Base-by-base conservation (phyloP, 116 monocot genomes). In the Trichopus zeylanicus region DNA sequence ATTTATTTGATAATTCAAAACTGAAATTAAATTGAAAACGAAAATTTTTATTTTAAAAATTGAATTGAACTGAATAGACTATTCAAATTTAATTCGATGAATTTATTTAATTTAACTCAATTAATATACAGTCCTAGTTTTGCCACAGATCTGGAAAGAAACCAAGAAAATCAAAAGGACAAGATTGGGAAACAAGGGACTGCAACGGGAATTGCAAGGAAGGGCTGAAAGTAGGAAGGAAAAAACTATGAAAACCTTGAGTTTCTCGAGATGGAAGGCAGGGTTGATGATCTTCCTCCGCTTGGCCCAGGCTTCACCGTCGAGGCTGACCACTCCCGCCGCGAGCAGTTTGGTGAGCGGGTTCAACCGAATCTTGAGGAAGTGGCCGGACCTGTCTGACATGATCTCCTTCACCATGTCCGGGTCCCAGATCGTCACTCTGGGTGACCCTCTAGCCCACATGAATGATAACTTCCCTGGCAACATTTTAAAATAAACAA, bases 231-330 rank as follows among this genome's bases (percentile, higher is more conserved):
- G 2, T 0, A 42, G n/a, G 13, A 0, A 42, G 13, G 42, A 13
- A 42, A 42, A 3, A 16, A 42, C n/a, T 15, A 7, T 11, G 26
- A 11, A 16, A 18, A 88, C 80, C 81, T 89, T 89, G 6, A 84
- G 29, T 35, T 81, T 89, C 46, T 81, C 75, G 1, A 72, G 19
- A 68, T 89, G 78, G 49, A 89, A 89, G 3, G 88, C 80, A 0
- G 74, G 80, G 27, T 51, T 77, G 57, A 84, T 67, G 48, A 73
- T 55, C 39, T 66, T 80, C 33, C 84, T 71, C n/a, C 71, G 55
- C 25, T 55, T 59, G 2, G 63, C 74, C 88, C 88, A 89, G 63
- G 75, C 67, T 33, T 80, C 75, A 20, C 81, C 88, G 42, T 78
- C 70, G 13, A 75, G 64, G 37, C 13, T 42, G 4, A 31, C 4